phyloP scores from a whole-genome alignment of 805 yeast species.

The Phaffomyces thermotolerans region DNA sequence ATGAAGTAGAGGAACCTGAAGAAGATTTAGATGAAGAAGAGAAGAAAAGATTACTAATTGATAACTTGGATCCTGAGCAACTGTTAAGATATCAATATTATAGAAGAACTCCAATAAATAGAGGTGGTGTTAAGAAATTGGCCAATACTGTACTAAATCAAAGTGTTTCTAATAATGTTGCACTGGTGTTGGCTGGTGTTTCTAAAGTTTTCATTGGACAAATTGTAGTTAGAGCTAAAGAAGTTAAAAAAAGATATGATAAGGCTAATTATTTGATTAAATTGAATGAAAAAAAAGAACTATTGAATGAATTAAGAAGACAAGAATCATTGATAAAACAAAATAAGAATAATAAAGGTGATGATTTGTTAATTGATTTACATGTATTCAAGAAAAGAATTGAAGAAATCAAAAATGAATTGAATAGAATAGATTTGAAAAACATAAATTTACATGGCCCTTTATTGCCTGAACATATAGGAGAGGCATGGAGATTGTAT shows the following conservation, averaged over 20 bases:
- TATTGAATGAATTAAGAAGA: slow-evolving; percentile 26
- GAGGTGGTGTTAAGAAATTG: slow-evolving; percentile 70
- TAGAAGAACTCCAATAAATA: slow-evolving; percentile 68
- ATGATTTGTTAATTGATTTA: slow-evolving; percentile 3
- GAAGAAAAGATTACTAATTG: slow-evolving; percentile 52
- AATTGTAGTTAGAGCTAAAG: slow-evolving; percentile 72
- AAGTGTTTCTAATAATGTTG: slow-evolving; percentile 69
- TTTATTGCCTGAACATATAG: slow-evolving; percentile 70
- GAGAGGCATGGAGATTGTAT: slow-evolving; percentile 84
- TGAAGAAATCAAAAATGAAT: slow-evolving; percentile 20
- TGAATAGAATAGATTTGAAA: slow-evolving; percentile 24
- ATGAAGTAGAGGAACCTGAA: slow-evolving; percentile 19
- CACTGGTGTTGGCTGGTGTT: slow-evolving; percentile 76
- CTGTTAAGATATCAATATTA: slow-evolving; percentile 82
- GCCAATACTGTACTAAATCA: slow-evolving; percentile 77
- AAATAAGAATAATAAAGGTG: slow-evolving; percentile 13
- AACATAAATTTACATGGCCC: slow-evolving; percentile 43
- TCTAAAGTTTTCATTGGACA: slow-evolving; percentile 90
- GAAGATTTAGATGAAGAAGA: slow-evolving; percentile 45
- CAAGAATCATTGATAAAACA: slow-evolving; percentile 33
- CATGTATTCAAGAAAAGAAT: slow-evolving; percentile 13
- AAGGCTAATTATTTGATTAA: slow-evolving; percentile 30
- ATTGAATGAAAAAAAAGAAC: slow-evolving; percentile 35
- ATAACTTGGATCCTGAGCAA: slow-evolving; percentile 73
- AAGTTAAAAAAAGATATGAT: slow-evolving; percentile 52